Base-by-base conservation (phyloP, 2,329 filamentous ascomycete species). In the Chrysoporthe austroafricana region DNA sequence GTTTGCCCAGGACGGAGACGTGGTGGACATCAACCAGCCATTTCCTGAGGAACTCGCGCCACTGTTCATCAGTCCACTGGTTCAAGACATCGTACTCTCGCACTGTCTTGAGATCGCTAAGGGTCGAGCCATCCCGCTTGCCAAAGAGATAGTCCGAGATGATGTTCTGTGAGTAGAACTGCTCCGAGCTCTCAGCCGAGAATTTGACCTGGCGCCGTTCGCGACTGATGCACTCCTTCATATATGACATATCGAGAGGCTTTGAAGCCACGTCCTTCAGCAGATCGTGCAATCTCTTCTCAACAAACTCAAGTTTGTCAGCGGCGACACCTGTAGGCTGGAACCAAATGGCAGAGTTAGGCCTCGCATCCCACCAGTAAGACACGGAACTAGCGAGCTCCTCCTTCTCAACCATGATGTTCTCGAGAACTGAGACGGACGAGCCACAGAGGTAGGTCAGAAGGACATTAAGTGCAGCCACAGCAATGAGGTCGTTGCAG, bases 101-200 rank as follows among this genome's bases (percentile, higher is more conserved):
- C 9, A 90, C 77, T 18, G 78, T 82, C 71, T 82, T 81, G 46
- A 94, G 78, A 34, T 90, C 84, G 59, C 81, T 84, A 66, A 95
- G 81, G 0, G 89, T 93, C 2, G 91, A 91, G 1, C 96, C 96
- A 76, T 97, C 91, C 43, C 93, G 87, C 62, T 89, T 88, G 39
- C 95, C 96, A 75, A 96, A 99, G 11, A 98, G 85, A 76, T 96
- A 97, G 76, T 98, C 94, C 16, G 90, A 91, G 74, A 98, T 97
- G 69, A 98, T 90, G 69, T 92, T 91, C 71, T 89, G 90, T 0
- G 93, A 90, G 78, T 95, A 97, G 71, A 94, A 93, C 32, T 89
- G 88, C 64, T 93, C 89, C 2, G 91, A 92, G 62, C 88, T 90
- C 78, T 99, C 96, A 0, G 93, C 92, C 56, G 91, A 88, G 72